Base-by-base conservation (phyloP, 2,329 filamentous ascomycete genomes). In the Cladosporium sp. region DNA sequence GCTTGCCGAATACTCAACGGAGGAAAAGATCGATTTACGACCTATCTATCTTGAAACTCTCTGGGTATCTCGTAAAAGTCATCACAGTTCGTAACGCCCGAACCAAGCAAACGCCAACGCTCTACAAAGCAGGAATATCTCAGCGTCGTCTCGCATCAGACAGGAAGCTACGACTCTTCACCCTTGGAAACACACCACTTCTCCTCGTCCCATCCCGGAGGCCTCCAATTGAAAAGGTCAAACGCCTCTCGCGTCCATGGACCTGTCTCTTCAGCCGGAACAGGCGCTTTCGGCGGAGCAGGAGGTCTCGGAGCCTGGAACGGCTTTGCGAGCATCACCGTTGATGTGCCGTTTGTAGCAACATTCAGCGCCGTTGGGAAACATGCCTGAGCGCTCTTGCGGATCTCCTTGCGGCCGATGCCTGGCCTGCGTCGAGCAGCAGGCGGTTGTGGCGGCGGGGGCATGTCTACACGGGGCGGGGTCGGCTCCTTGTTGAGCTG, bases 171-270 rank as follows among this genome's bases (percentile, higher is more conserved):
- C 33, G 33, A 18, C 37, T 44, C 37, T 21, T 55, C 58, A n/a
- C 16, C 35, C 11, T 50, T 55, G 46, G 56, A 26, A 44, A 71
- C 37, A 62, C 74, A 72, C 72, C 72, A 76, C 14, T 66, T 64
- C 62, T 74, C 69, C 63, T 74, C 74, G 61, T 77, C 70, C 74
- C 76, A 77, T 8, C 72, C 75, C 18, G 75, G 79, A 40, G 88
- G 89, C 57, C 86, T 81, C 72, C 83, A 86, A 72, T 85, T 87
- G 68, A 91, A 84, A 56, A 91, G 72, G 74, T 91, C 89, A 69
- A 86, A 82, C 0, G 89, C 88, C 72, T 91, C 89, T 28, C 82
- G 84, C 70, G 88, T 91, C 89, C 89, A 91, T 0, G 89, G 85
- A 2, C 88, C 88, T 18, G 85, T 79, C 66, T 82, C 72, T n/a